These are phyloP conservation scores for Xerocomellus intermedius DNA, from an alignment of 768 basidiomycete species.

Conservation along the genomic window DNA sequence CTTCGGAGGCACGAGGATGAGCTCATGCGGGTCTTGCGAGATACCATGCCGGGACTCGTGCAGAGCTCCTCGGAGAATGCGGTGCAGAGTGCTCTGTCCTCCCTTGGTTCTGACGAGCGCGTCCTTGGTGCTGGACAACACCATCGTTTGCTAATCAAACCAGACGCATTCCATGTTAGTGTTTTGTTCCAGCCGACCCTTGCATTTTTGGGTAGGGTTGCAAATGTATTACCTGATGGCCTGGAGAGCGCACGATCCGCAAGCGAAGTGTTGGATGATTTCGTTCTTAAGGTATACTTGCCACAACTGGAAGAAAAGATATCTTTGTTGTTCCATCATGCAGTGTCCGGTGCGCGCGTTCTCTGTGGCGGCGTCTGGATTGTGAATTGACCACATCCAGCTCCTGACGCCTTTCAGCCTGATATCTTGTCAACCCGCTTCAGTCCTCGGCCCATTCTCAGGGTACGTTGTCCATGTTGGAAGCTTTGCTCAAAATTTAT, in stretches of 20 bases:
- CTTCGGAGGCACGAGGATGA: constrained; percentile 82
- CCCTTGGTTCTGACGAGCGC: constrained; percentile 70
- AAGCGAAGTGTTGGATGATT: constrained; percentile 81
- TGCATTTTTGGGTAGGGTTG: constrained; percentile 73
- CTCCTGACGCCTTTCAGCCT: constrained; percentile 83
- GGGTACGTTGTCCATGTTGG: constrained; percentile 43
- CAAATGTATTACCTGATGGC: constrained; percentile 71
- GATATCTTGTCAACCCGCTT: constrained; percentile 67
- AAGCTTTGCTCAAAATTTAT: neutral
- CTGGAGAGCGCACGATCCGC: constrained; percentile 63
- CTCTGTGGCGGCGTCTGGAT: neutral
- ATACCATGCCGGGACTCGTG: constrained; percentile 93
- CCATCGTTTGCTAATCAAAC: constrained; percentile 81
- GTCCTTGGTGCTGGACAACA: constrained; percentile 70
- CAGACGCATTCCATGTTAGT: constrained; percentile 93
- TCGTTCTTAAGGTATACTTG: constrained; percentile 88
- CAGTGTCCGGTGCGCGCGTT: constrained; percentile 61
- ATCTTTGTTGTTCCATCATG: constrained; percentile 79
- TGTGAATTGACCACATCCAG: constrained; percentile 35
- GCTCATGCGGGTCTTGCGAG: constrained; percentile 76
- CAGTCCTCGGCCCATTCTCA: constrained; percentile 73
- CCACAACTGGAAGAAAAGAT: constrained; percentile 96
- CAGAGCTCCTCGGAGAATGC: constrained; percentile 62
- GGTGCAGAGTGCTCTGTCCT: constrained; percentile 57
- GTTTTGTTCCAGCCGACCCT: constrained; percentile 94